Conservation (phyloP, 2,329 filamentous ascomycete species). For the Aureobasidium uvarum region DNA sequence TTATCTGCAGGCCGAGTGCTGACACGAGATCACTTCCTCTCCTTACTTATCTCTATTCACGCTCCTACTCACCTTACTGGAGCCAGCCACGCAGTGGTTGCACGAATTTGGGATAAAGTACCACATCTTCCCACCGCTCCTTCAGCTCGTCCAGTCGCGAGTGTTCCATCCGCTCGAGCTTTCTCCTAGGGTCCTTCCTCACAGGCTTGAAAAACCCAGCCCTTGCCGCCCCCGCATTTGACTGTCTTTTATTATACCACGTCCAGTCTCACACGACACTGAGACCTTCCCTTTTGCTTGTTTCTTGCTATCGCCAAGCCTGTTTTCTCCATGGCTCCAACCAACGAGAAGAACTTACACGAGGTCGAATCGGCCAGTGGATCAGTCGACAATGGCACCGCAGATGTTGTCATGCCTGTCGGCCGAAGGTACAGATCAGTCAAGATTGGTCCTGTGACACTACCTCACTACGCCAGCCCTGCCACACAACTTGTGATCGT, state of each 20-base stretch:
- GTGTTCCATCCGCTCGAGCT: constrained; percentile 15
- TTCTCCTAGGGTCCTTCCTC: background rate
- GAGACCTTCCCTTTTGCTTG: constrained; percentile 1
- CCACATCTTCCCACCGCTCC: constrained; percentile 19
- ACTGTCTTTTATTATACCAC: constrained; percentile 23
- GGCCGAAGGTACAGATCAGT: constrained; percentile 51
- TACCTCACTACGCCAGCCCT: constrained; percentile 53
- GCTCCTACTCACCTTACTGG: constrained; percentile 8
- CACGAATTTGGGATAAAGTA: constrained; percentile 19
- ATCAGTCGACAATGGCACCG: constrained; percentile 27
- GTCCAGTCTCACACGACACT: constrained; percentile 17
- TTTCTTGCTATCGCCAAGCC: constrained; percentile 2
- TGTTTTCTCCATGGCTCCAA: constrained; percentile 27
- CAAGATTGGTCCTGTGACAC: constrained; percentile 43
- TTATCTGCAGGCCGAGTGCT: constrained; percentile 19
- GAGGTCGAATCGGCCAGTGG: constrained; percentile 26
- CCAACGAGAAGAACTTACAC: constrained; percentile 30
- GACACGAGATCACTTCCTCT: constrained; percentile 22
- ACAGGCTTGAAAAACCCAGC: constrained; percentile 12
- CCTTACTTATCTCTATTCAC: constrained; percentile 23
- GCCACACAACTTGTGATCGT: constrained; percentile 51
- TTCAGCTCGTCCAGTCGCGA: constrained; percentile 1
- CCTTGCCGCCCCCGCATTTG: constrained; percentile 23
- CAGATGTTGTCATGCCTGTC: constrained; percentile 39
- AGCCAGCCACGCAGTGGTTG: constrained; percentile 21